phyloP scores from a whole-genome alignment of 2,329 filamentous ascomycete species.

The Diaporthe citriasiana region DNA sequence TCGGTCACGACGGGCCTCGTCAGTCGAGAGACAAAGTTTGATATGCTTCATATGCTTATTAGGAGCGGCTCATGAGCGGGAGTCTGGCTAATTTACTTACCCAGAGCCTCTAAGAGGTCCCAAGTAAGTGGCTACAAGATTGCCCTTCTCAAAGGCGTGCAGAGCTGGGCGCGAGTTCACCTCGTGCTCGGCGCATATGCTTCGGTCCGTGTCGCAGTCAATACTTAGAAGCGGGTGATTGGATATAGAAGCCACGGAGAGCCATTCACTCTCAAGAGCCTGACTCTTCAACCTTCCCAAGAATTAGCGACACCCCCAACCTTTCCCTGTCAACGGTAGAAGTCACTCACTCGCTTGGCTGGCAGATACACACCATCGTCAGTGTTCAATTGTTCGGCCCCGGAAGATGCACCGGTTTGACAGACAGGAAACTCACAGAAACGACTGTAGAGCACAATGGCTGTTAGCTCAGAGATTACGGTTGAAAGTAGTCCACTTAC shows the following conservation, averaged over 20 bases:
- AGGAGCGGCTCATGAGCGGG: neutral
- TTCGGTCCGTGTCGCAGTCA: slow-evolving; percentile 44
- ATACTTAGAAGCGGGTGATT: slow-evolving; percentile 45
- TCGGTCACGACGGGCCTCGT: slow-evolving; percentile 48
- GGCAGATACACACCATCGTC: neutral
- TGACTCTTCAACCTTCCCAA: slow-evolving; percentile 38
- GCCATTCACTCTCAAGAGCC: slow-evolving; percentile 46
- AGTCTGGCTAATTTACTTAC: slow-evolving; percentile 41
- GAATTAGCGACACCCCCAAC: neutral
- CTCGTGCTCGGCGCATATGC: slow-evolving; percentile 42
- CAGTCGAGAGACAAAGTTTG: slow-evolving; percentile 47
- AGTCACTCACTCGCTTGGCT: slow-evolving; percentile 40
- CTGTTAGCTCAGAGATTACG: neutral
- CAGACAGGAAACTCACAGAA: slow-evolving; percentile 40
- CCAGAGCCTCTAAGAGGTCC: slow-evolving; percentile 44
- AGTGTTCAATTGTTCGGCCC: neutral
- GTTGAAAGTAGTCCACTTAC: slow-evolving; percentile 31
- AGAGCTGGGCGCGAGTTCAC: slow-evolving; percentile 44
- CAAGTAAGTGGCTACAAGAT: slow-evolving; percentile 41
- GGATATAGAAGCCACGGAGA: slow-evolving; percentile 31
- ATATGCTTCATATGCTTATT: slow-evolving; percentile 42
- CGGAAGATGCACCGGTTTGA: neutral
- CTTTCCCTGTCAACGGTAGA: slow-evolving; percentile 3
- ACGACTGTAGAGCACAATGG: slow-evolving; percentile 33
- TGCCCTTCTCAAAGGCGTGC: slow-evolving; percentile 43